phyloP scores from a whole-genome alignment of 2,329 filamentous ascomycete genomes.

The Alternaria brassicae region DNA sequence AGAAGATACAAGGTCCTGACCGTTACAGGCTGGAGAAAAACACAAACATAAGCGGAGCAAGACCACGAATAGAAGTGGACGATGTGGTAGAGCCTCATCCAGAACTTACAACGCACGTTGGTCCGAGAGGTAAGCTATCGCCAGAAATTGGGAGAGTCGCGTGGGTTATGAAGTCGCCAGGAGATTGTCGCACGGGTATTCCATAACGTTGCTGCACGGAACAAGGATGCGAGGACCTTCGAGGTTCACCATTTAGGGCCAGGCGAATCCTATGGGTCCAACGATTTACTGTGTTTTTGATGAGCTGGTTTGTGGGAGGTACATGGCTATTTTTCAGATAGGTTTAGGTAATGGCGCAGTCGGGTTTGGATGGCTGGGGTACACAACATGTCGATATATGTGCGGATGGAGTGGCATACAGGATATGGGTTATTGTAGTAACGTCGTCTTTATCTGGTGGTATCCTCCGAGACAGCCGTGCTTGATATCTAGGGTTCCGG shows the following conservation, averaged over 20 bases:
- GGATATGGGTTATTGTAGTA: slow-evolving; percentile 4
- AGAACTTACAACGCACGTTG: not conserved
- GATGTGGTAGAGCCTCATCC: not conserved
- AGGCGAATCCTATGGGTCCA: not conserved
- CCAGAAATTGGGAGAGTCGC: slow-evolving; percentile 1
- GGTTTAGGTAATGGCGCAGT: slow-evolving; percentile 9
- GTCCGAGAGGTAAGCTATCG: not conserved
- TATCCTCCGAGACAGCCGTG: slow-evolving; percentile 5
- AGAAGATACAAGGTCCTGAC: slow-evolving; percentile 5
- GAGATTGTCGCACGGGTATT: slow-evolving; percentile 4
- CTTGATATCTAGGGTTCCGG: slow-evolving; percentile 7
- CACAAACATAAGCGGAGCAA: not conserved
- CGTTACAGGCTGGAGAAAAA: not conserved
- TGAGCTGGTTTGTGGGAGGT: slow-evolving; percentile 5
- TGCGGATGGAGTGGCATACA: slow-evolving; percentile 4
- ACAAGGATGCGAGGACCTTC: slow-evolving; percentile 1
- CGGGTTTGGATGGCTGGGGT: slow-evolving; percentile 4
- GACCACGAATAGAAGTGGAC: not conserved
- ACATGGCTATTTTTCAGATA: slow-evolving; percentile 1
- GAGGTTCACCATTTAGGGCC: not conserved
- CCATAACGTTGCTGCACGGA: not conserved
- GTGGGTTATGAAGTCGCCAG: slow-evolving; percentile 2
- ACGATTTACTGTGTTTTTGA: slow-evolving; percentile 1
- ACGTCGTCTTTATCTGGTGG: slow-evolving; percentile 11
- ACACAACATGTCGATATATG: slow-evolving; percentile 12